Evolutionary conservation across 2,329 filamentous ascomycete species (phyloP), one percentile per base, ranked within the genome.

Genomic region (Xylariaceae sp.): DNA sequence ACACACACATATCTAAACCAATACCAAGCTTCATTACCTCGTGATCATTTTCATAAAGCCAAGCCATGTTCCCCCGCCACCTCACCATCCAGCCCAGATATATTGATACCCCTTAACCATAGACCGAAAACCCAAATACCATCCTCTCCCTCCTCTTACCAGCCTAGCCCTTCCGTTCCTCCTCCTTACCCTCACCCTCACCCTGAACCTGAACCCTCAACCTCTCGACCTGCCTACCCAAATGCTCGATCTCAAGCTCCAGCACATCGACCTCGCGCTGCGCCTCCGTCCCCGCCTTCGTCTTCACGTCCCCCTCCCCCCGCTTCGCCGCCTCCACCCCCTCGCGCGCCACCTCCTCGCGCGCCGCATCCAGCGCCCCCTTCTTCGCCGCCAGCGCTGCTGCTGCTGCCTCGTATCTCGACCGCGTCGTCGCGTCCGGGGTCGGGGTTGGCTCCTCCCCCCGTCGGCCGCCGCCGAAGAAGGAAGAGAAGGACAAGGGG

Each of bases 131-230:
- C 23, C 32, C 32, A 4, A 37, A 37, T 49, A 20, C 3, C n/a
- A 9, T 16, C 48, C 29, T 7, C 32, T 37, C 42, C 44, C 20
- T 47, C 40, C 21, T 44, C 7, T 45, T 23, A 32, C 37, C 52
- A 50, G 16, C 47, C 40, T 48, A 52, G 40, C 44, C 48, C 43
- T 57, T 49, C 40, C 48, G 43, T 9, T 60, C 50, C 53, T 71
- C 68, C 54, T 70, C 65, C 45, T 67, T 26, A 4, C 9, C 65
- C 12, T 64, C 76, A 59, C 82, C 50, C 58, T 77, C 75, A 63
- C 76, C 79, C 50, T 83, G 79, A 1, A 75, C 79, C 65, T 79
- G 74, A 5, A 79, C 57, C 56, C 72, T 67, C 52, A 81, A 54
- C 52, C 60, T 53, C 49, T 77, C 73, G 10, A 65, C 51, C 16